These are phyloP conservation scores for Entelexis sorbosivorans DNA, from an alignment of 1,139 yeast genomes.

Conservation along the genomic window DNA sequence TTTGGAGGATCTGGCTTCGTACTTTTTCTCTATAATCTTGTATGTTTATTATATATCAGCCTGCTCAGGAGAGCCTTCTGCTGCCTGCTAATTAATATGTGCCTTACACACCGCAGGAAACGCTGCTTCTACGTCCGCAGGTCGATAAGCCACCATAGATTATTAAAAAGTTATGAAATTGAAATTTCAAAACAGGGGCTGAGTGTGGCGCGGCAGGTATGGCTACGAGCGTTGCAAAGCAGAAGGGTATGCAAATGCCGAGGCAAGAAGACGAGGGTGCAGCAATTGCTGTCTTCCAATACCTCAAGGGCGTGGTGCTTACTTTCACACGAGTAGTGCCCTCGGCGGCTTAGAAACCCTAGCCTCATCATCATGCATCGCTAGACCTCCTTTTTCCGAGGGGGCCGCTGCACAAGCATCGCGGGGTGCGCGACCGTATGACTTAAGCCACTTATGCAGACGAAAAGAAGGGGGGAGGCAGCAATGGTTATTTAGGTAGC, in stretches of 20 bases:
- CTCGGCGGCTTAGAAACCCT: not conserved
- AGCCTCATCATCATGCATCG: not conserved
- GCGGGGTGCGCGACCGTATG: not conserved
- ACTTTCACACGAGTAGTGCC: not conserved
- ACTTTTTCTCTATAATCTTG: not conserved
- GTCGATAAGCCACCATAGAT: not conserved
- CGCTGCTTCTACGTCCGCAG: not conserved
- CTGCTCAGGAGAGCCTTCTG: not conserved
- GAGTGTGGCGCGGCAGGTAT: too few relatives aligned
- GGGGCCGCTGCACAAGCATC: not conserved
- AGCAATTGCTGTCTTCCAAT: too few relatives aligned
- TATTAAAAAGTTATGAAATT: not conserved
- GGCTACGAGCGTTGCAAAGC: too few relatives aligned
- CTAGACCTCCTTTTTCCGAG: not conserved
- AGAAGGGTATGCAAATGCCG: too few relatives aligned
- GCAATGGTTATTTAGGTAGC: too few relatives aligned
- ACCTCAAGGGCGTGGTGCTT: too few relatives aligned
- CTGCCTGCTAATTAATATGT: not conserved
- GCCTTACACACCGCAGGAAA: conserved; percentile 4
- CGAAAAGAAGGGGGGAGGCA: too few relatives aligned
- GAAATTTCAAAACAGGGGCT: not conserved
- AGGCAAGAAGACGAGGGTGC: too few relatives aligned
- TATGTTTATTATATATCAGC: not conserved
- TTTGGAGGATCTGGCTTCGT: not conserved
- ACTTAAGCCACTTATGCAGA: not conserved